These are phyloP conservation scores for Blastobotrys americana DNA, from an alignment of 805 yeast genomes.

Conservation along the genomic window DNA sequence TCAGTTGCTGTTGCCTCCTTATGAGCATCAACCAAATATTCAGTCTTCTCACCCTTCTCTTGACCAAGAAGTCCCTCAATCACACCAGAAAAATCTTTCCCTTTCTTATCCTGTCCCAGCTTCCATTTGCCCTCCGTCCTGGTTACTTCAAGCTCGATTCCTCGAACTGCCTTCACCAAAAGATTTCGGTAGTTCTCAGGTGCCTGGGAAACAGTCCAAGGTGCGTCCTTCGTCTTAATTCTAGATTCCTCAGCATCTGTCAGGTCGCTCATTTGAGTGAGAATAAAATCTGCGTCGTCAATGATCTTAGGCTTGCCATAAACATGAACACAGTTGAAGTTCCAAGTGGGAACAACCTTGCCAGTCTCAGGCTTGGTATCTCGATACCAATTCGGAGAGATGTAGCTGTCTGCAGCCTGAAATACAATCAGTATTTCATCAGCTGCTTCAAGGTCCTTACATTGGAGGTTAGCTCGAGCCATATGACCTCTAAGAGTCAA, in stretches of 20 bases:
- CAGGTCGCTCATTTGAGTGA: conserved; percentile 38
- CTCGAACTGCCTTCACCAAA: conserved; percentile 46
- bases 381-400: conserved; percentile 54
- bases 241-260: conserved; percentile 42
- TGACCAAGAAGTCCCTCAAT: conserved; percentile 40
- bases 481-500: conserved; percentile 44
- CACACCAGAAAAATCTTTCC: conserved; percentile 45
- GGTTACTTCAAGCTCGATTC: conserved; percentile 46
- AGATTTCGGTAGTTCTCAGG: conserved; percentile 41
- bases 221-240: conserved; percentile 22
- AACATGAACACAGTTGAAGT: conserved; percentile 50
- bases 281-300: conserved; percentile 41
- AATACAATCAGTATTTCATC: conserved; percentile 45
- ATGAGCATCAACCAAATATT: too few relatives aligned
- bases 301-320: conserved; percentile 44
- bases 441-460: conserved; percentile 25
- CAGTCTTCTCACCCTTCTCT: too few relatives aligned
- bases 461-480: conserved; percentile 46
- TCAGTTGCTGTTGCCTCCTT: too few relatives aligned
- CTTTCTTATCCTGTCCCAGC: conserved; percentile 44
- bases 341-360: conserved; percentile 67
- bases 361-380: conserved; percentile 46
- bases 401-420: conserved; percentile 43
- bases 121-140: conserved; percentile 48
- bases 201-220: conserved; percentile 54